Evolutionary conservation across 192 early-diverging fungal species (phyloP).

Genomic region (Entrophospora sp.): DNA sequence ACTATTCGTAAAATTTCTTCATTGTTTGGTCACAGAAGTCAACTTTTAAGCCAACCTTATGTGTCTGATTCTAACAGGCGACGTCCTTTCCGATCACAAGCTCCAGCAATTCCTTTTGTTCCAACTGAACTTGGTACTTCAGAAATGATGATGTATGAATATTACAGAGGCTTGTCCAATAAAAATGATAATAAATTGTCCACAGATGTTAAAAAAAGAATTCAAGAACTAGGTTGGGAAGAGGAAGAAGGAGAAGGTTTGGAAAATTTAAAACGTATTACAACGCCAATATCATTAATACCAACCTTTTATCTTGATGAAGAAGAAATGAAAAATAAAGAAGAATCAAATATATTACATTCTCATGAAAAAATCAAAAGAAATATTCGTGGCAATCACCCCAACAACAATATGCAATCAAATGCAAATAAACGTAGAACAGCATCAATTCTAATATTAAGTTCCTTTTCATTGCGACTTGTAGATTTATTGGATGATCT

Average conservation of each 20-base stretch:
- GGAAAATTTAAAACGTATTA: constrained; percentile 31
- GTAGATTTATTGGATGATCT: constrained; percentile 45
- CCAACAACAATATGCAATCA: background rate
- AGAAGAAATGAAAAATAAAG: constrained; percentile 22
- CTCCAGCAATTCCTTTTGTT: constrained; percentile 41
- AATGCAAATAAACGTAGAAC: constrained; percentile 23
- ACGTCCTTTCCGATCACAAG: constrained; percentile 38
- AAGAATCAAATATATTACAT: constrained; percentile 11
- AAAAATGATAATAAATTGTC: constrained; percentile 42
- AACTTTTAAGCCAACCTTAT: constrained; percentile 36
- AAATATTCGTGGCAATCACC: background rate
- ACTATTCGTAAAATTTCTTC: constrained; percentile 35
- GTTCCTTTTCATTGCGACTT: constrained; percentile 32
- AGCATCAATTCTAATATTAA: constrained; percentile 35
- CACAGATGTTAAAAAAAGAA: constrained; percentile 37
- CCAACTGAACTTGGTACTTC: constrained; percentile 43
- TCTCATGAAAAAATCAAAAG: background rate
- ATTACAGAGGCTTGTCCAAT: constrained; percentile 38
- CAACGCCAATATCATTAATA: constrained; percentile 39
- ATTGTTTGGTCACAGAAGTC: constrained; percentile 39
- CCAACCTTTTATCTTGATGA: constrained; percentile 44
- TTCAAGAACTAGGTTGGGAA: constrained; percentile 46
- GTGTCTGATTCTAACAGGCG: constrained; percentile 36
- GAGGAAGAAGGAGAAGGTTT: constrained; percentile 38
- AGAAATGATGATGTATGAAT: constrained; percentile 44